These are phyloP conservation scores for Colletotrichum liaoningense DNA, from an alignment of 2,329 filamentous ascomycete species.

Conservation along the genomic window DNA sequence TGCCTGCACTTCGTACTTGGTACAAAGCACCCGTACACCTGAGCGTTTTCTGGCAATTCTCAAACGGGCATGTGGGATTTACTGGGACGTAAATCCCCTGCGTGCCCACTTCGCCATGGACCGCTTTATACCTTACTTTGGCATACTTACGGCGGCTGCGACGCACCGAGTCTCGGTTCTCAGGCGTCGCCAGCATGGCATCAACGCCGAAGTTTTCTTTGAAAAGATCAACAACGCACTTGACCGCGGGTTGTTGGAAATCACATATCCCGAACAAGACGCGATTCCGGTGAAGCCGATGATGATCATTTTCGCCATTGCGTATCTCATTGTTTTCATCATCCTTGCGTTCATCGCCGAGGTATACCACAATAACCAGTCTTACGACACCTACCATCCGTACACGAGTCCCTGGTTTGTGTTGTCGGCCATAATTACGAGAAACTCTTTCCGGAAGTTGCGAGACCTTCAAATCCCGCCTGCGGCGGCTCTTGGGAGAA, in stretches of 20 bases:
- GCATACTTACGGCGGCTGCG: conserved; percentile 62
- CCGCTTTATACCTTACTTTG: conserved; percentile 65
- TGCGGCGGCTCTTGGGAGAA: conserved; percentile 63
- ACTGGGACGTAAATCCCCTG: conserved; percentile 61
- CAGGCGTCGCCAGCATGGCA: conserved; percentile 19
- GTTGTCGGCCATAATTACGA: conserved; percentile 58
- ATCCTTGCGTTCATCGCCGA: conserved; percentile 28
- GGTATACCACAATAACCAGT: conserved; percentile 11
- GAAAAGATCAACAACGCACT: conserved; percentile 21
- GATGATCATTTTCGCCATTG: conserved; percentile 24
- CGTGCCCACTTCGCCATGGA: conserved; percentile 64
- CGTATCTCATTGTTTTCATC: conserved; percentile 24
- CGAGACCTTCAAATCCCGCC: conserved; percentile 56
- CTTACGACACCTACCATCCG: conserved; percentile 34
- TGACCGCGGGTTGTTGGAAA: conserved; percentile 25
- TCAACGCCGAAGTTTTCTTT: conserved; percentile 19
- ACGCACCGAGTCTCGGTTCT: conserved; percentile 44
- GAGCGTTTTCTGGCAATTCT: conserved; percentile 26
- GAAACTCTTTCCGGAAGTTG: conserved; percentile 56
- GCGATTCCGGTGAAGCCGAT: conserved; percentile 33
- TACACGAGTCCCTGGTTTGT: conserved; percentile 42
- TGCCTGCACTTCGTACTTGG: conserved; percentile 40
- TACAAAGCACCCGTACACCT: conserved; percentile 21
- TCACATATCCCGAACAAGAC: conserved; percentile 28
- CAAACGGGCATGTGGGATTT: conserved; percentile 51